Percentiles rank a stretch among this genome's conserved stretches.
Evolutionary conservation across 306 rosid species (phyloP).

Genomic region (Trifolium pratense): DNA sequence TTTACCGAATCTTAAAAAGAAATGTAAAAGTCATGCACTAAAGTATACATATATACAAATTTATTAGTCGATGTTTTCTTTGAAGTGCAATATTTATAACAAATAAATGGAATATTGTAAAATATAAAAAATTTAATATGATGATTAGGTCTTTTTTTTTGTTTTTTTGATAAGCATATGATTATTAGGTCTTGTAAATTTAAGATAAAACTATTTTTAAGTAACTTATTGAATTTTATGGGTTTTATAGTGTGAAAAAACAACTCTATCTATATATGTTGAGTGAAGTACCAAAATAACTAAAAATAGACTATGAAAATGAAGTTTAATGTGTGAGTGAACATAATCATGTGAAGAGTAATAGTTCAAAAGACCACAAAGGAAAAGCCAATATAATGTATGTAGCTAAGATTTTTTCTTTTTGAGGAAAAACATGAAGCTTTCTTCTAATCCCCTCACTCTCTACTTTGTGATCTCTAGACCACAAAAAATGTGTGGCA

Average conservation of each 20-base stretch:
- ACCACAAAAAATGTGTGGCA: constrained; percentile 1
- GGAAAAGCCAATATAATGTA: not conserved
- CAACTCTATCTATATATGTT: not conserved
- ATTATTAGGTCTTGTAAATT: not conserved
- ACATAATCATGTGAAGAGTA: constrained; percentile 1
- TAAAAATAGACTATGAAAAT: not conserved
- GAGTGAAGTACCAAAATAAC: not conserved
- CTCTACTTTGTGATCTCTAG: constrained; percentile 4
- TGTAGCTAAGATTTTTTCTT: not conserved
- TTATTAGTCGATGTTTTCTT: not conserved
- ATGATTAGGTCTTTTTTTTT: not conserved
- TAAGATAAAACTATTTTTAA: not conserved
- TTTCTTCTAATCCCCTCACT: not conserved
- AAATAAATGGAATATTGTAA: not conserved
- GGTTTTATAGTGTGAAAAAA: not conserved
- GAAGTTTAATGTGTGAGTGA: not conserved
- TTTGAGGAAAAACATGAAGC: not conserved
- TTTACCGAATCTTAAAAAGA: not conserved
- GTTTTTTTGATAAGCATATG: too few species aligned
- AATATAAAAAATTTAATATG: not conserved
- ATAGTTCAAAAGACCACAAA: not conserved
- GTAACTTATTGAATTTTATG: not conserved
- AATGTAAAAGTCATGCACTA: not conserved
- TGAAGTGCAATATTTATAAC: not conserved
- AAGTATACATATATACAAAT: not conserved